These are phyloP conservation scores for Penicillium sp. DNA, from an alignment of 2,329 filamentous ascomycete genomes.

Conservation along the genomic window DNA sequence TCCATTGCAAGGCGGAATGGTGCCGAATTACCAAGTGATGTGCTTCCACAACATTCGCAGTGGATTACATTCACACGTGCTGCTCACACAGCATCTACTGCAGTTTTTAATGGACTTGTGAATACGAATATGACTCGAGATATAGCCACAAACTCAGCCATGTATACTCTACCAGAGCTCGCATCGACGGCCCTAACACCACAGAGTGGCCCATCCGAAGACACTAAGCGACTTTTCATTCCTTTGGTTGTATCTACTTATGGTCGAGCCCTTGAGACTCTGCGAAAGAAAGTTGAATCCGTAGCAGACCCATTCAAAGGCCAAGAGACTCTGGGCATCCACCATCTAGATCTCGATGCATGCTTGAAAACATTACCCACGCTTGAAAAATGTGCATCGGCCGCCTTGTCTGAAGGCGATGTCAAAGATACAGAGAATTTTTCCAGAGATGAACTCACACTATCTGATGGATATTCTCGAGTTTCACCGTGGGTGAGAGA, in stretches of 20 bases:
- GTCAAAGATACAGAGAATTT: neutral
- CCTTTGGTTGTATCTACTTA: conserved; percentile 24
- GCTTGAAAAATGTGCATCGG: conserved; percentile 26
- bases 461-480: conserved; percentile 13
- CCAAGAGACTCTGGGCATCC: neutral
- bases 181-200: conserved; percentile 7
- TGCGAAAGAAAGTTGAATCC: conserved; percentile 15
- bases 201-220: conserved; percentile 21
- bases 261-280: conserved; percentile 11
- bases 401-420: conserved; percentile 16
- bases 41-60: conserved; percentile 39
- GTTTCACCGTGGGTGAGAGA: conserved; percentile 42
- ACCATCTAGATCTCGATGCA: conserved; percentile 9
- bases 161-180: neutral
- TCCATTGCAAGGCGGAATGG: conserved; percentile 23
- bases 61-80: conserved; percentile 47
- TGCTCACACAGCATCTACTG: conserved; percentile 39
- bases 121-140: neutral
- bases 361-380: conserved; percentile 23
- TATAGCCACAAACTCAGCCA: neutral
- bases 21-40: conserved; percentile 22
- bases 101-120: conserved; percentile 27
- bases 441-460: neutral
- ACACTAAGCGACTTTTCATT: conserved; percentile 20
- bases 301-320: conserved; percentile 7